Evolutionary conservation across 202 grass and related monocot species (phyloP).

Genomic region (Saccharum hybrid): DNA sequence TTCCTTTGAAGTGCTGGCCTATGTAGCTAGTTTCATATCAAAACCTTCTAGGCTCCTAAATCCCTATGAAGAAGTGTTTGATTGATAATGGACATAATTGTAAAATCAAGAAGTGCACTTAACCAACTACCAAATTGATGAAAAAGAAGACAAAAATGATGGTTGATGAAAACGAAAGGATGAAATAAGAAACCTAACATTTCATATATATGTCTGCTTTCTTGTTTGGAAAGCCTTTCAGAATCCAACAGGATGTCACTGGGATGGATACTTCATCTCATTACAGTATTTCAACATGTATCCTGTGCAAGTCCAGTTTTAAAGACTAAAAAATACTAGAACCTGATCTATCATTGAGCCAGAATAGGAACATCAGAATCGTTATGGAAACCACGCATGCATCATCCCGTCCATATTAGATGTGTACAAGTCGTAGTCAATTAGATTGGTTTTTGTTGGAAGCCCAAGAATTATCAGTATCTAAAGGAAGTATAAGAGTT

Average conservation of each 20-base stretch:
- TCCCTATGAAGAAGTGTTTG: not conserved
- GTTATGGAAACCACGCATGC: not conserved
- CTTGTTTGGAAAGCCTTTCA: not conserved
- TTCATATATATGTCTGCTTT: not conserved
- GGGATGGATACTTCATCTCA: not conserved
- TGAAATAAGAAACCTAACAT: conserved; percentile 2
- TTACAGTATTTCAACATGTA: not conserved
- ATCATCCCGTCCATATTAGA: not conserved
- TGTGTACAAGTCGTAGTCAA: no score
- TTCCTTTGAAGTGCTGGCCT: conserved; percentile 2
- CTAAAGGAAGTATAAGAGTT: no score
- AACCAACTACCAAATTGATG: no score
- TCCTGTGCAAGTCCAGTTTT: not conserved
- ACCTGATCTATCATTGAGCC: not conserved
- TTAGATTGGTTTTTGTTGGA: no score
- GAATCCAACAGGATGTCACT: not conserved
- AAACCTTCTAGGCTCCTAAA: conserved; percentile 10
- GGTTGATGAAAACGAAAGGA: not conserved
- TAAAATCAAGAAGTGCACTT: not conserved
- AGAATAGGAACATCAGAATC: not conserved
- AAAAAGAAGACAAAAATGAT: no score
- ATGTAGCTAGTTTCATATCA: not conserved
- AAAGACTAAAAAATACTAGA: not conserved
- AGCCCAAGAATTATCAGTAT: no score
- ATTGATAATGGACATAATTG: not conserved